Evolutionary conservation across 305 asterid genomes (phyloP), one percentile per base, ranked within the genome.

Genomic region (Fraxinus latifolia): DNA sequence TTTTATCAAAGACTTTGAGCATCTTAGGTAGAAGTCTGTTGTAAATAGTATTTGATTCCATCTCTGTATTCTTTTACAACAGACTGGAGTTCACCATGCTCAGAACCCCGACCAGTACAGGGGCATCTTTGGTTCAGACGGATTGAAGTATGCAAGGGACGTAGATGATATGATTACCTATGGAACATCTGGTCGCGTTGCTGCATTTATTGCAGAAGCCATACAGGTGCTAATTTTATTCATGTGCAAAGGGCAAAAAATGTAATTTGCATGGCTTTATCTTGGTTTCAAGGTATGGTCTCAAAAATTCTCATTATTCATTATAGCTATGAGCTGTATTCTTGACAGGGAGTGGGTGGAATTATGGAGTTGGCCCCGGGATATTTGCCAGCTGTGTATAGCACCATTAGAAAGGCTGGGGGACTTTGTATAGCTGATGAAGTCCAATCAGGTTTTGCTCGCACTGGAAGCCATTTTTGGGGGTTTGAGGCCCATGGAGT

Each of bases 331-430:
- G 79, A 37, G 23, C 27, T 60, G 21, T 42, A 70, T 76, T 86
- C 71, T 84, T 47, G 80, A 17, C 72, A 95, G 99, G 98, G 99
- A 79, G 99, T 94, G 60, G 99, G 99, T 83, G 99, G 99, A 36
- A 87, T 95, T 32, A 83, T 92, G 90, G 99, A 95, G 89, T 90
- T 94, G 89, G 99, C 99, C 21, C 99, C 99, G 0, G 99, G 99
- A 80, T 95, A 95, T 84, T 86, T 95, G 87, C 92, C 97, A 15
- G 89, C 94, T 32, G 99, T 90, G 73, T 95, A 94, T 82, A 88
- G 72, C 79, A 88, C 87, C 81, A 78, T 95, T 47, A 90, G 83
- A 84, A 93, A 91, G 67, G 97, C 97, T 0, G 97, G 98, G 23
- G 98, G 98, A 23, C 94, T 95, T 80, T 93, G 95, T 80, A 91